Base-by-base conservation (phyloP, 2,329 filamentous ascomycete species). In the Fusarium haematococcum region DNA sequence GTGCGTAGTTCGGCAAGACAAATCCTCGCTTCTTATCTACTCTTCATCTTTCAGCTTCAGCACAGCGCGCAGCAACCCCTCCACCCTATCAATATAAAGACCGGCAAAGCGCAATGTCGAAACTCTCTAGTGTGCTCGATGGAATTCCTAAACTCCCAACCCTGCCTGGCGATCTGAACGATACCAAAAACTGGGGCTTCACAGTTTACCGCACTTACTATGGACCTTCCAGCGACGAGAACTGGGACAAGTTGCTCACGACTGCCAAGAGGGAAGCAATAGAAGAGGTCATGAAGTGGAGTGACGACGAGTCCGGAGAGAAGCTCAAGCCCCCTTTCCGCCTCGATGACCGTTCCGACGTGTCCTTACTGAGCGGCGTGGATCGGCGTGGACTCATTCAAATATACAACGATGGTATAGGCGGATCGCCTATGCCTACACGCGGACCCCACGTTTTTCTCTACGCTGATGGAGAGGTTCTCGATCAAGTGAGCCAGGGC, bases 401-500 rank as follows among this genome's bases (percentile, higher is more conserved):
- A 3, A 41, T 41, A 11, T 41, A 41, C 9, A 41, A 41, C 4
- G 9, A 41, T n/a, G 0, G 1, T 0, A 6, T n/a, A n/a, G 37
- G 9, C 18, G 18, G 37, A 6, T 18, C 37, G 1, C 37, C 37
- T 11, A 41, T 41, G 37, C 18, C 37, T n/a, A 41, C 37, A 41
- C 1, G 18, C 9, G 18, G 9, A 2, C 37, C 37, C 8, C 37
- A 0, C 18, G 37, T 41, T 41, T 39, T 41, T 2, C 18, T 41
- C 18, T 41, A 41, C 0, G 2, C 37, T 18, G 37, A 41, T 2
- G 5, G n/a, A 41, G 37, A 41, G 0, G 0, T n/a, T 0, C 37
- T 41, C 37, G 6, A 11, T 41, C 37, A 41, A 18, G 37, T n/a
- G 1, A 6, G 2, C 18, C 37, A 41, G 37, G 18, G 18, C 18